phyloP scores from a whole-genome alignment of 2,329 filamentous ascomycete species.

The Seiridium cupressi region DNA sequence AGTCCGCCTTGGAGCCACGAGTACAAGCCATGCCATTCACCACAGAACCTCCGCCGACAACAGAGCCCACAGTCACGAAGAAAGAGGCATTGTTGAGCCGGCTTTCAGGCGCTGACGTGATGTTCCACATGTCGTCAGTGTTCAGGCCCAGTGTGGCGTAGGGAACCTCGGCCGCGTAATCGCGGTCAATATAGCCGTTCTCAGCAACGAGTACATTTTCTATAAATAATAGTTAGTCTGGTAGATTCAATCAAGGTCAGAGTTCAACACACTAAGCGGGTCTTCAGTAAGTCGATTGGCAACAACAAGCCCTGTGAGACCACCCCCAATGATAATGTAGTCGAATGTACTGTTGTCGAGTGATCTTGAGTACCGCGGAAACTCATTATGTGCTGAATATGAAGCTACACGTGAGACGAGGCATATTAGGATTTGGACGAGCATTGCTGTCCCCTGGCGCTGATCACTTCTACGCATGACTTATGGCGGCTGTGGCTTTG shows the following conservation, averaged over 20 bases:
- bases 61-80: conserved; percentile 1
- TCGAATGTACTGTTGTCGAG: conserved; percentile 6
- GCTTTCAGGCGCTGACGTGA: conserved; percentile 5
- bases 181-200: conserved; percentile 8
- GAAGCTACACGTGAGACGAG: not conserved
- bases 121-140: conserved; percentile 5
- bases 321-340: conserved; percentile 14
- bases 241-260: not conserved
- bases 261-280: conserved; percentile 1
- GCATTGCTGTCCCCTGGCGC: too few relatives aligned
- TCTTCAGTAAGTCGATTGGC: conserved; percentile 15
- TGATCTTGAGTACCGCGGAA: not conserved
- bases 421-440: not conserved
- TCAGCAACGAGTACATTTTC: conserved; percentile 10
- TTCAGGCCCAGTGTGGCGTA: conserved; percentile 5
- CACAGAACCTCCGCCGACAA: conserved; percentile 11
- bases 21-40: conserved; percentile 27
- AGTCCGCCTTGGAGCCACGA: conserved; percentile 23
- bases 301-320: conserved; percentile 12
- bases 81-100: not conserved
- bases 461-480: not conserved
- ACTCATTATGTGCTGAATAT: not conserved
- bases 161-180: conserved; percentile 5
- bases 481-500: too few relatives aligned
- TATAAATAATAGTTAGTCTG: not conserved